Conservation (phyloP, 83 land plant genomes). For the Diphasiastrum complanatum region DNA sequence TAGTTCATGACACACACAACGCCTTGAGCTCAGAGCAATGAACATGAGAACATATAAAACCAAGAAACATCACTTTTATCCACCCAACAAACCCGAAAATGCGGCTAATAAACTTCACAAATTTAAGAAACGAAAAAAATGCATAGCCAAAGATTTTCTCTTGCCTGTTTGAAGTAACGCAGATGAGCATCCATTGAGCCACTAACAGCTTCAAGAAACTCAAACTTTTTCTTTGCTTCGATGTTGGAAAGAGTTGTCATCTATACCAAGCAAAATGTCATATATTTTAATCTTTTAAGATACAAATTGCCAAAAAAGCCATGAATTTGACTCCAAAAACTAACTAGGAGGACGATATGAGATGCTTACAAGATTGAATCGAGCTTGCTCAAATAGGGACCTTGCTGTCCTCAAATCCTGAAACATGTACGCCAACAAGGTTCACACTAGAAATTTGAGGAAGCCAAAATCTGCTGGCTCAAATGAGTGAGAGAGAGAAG, state of each 20-base stretch:
- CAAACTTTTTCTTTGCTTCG: conserved; percentile 96
- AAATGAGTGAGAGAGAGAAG: too few relatives aligned
- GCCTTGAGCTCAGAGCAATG: too few relatives aligned
- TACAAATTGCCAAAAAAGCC: not conserved
- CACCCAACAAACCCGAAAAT: not conserved
- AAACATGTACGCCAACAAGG: too few relatives aligned
- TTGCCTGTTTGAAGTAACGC: conserved; percentile 95
- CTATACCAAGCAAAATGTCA: conserved; percentile 44
- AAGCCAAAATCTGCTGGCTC: too few relatives aligned
- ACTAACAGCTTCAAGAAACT: conserved; percentile 97
- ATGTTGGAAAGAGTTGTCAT: conserved; percentile 85
- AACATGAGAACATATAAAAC: too few relatives aligned
- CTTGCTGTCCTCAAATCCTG: conserved; percentile 86
- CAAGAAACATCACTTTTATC: too few relatives aligned
- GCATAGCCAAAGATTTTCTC: conserved; percentile 2
- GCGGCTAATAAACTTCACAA: not conserved
- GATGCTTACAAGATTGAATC: conserved; percentile 71
- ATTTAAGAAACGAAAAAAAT: not conserved
- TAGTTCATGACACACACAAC: too few relatives aligned
- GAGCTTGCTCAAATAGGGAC: conserved; percentile 94
- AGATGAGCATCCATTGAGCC: conserved; percentile 99
- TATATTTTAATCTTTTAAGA: conserved; percentile 3
- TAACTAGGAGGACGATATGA: not conserved
- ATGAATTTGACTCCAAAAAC: not conserved
- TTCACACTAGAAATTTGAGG: too few relatives aligned